Evolutionary conservation across 1,284 basidiomycete genomes (phyloP), one percentile per base, ranked within the genome.

Genomic region (Ceratobasidium sp.): DNA sequence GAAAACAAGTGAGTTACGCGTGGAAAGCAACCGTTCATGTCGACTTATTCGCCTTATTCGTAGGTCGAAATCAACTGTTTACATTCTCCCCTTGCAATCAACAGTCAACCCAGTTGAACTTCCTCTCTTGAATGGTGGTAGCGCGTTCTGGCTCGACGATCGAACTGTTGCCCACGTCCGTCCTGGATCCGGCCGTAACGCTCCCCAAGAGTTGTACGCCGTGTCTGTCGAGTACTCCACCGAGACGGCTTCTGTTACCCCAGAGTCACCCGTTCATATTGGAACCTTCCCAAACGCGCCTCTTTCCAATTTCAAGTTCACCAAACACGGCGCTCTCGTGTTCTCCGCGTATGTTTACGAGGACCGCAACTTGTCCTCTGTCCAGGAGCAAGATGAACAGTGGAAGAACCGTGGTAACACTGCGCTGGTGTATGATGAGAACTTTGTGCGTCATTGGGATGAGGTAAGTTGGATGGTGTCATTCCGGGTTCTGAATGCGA

Each of bases 371-470:
- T 83, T 96, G 54, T 86, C 84, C 43, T 84, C 87, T 6, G 89
- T 90, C 14, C 87, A 84, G 74, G 84, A 87, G 74, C 85, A 90
- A 75, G 92, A 96, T 78, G 83, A 90, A 76, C 85, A 82, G 59
- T 94, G 88, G 83, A 88, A 89, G 73, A 85, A 88, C 73, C 85
- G 93, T 11, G 93, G 92, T 2, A 87, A 89, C 75, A 86, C 86
- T 0, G 94, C 92, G 1, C 83, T 87, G 76, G 92, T 96, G 0
- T 97, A 91, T 79, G 94, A 97, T 76, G 83, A 86, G 59, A 85
- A 87, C 1, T 94, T 88, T 78, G 89, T 89, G 49, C 85, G 95
- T 28, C 94, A 97, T 76, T 98, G 95, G 95, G 95, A 96, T 81
- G 90, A 88, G 4, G 97, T 94, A 94, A 84, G 87, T 47, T n/a